Evolutionary conservation across 441 rosid species (phyloP).

Genomic region (Pelargonium myrrhifolium): DNA sequence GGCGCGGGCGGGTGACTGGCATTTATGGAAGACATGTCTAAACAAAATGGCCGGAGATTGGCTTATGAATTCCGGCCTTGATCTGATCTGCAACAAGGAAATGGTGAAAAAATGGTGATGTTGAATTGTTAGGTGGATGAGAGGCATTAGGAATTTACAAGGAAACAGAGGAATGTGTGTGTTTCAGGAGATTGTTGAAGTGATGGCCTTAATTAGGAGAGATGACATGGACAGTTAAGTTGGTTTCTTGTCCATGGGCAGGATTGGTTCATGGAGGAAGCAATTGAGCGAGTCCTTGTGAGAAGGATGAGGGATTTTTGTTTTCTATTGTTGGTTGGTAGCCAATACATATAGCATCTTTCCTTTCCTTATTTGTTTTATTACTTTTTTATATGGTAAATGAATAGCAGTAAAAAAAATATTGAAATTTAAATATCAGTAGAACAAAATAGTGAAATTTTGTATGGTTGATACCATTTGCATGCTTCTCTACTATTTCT

Average conservation of each 20-base stretch:
- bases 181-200: neutral
- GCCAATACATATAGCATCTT: no score
- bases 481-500: no score
- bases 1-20: conserved; percentile 12
- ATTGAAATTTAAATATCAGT: no score
- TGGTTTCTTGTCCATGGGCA: neutral
- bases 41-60: conserved; percentile 2
- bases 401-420: no score
- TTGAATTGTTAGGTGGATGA: neutral
- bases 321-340: neutral
- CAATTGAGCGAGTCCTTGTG: neutral
- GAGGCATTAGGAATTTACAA: neutral
- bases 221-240: neutral
- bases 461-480: no score
- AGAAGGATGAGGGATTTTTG: neutral
- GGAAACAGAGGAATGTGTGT: neutral
- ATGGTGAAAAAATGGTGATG: neutral
- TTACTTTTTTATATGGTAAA: no score
- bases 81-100: no score
- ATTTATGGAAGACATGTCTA: neutral
- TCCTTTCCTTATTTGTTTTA: no score
- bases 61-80: neutral
- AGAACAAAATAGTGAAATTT: no score
- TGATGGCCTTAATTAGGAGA: neutral
- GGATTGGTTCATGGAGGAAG: neutral